Evolutionary conservation across 352 stramenopile species (phyloP).

Genomic region (Blastocystis sp.): DNA sequence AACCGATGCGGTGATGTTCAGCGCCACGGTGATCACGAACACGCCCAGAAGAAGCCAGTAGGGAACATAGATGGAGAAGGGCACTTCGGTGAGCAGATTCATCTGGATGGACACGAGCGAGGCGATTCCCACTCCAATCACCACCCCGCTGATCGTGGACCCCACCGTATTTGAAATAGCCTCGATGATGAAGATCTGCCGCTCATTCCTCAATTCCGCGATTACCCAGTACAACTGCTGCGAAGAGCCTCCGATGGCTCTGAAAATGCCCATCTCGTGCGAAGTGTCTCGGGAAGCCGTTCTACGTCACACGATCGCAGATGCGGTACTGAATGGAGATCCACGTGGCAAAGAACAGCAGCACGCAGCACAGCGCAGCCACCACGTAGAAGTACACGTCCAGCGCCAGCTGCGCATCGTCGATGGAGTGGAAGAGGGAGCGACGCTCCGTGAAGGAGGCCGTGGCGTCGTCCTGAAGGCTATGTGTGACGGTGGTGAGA

Average conservation of each 20-base stretch:
- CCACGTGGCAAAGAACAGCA: constrained; percentile 60
- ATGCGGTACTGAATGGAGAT: constrained; percentile 28
- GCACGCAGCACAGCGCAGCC: constrained; percentile 28
- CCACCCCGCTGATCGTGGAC: constrained; percentile 29
- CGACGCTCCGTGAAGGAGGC: constrained; percentile 12
- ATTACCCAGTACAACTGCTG: constrained; percentile 14
- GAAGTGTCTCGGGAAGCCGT: constrained; percentile 40
- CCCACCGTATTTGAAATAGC: not conserved
- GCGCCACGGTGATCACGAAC: not conserved
- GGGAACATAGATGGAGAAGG: constrained; percentile 10
- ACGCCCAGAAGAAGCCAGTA: constrained; percentile 6
- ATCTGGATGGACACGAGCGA: constrained; percentile 45
- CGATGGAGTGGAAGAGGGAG: constrained; percentile 29
- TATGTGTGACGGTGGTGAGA: not conserved
- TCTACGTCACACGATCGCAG: not conserved
- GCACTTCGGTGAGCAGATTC: constrained; percentile 7
- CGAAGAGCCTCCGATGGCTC: constrained; percentile 17
- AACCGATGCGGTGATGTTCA: constrained; percentile 8
- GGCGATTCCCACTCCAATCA: constrained; percentile 37
- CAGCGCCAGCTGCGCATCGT: constrained; percentile 37
- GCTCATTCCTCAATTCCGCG: not conserved
- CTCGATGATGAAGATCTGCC: constrained; percentile 49
- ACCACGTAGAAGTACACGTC: constrained; percentile 63
- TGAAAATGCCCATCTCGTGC: constrained; percentile 65
- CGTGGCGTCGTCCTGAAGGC: constrained; percentile 13